Base-by-base conservation (phyloP, 2,329 filamentous ascomycete genomes). In the Orbilia blumenaviensis region DNA sequence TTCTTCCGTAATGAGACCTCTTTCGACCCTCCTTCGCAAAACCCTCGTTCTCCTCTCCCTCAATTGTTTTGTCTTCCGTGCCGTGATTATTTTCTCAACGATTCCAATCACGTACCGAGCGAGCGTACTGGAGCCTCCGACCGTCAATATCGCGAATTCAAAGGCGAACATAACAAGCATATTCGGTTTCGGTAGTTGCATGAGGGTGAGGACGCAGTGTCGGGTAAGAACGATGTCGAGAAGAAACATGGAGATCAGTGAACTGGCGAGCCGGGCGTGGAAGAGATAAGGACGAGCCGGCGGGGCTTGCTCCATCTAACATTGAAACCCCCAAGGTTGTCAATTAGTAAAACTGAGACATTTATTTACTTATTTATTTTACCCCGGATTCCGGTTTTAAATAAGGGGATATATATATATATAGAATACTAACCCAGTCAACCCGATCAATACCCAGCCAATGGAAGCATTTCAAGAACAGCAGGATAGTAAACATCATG, bases 81-180 rank as follows among this genome's bases (percentile, higher is more conserved):
- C 88, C 66, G 91, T 87, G 61, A 97, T 90, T 54, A 87, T 87
- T 52, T 91, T 88, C 82, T 99, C 95, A 7, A 90, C 85, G 46
- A 97, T 83, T 2, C 91, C 92, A 60, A 98, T 87, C 18, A 88
- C 83, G 83, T 99, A 99, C 74, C 94, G 89, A 66, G 89, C 86
- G 1, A 88, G 87, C 0, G 93, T 97, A 54, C 94, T 93, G 62
- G 89, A 86, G 0, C 94, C 96, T 61, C 90, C 90, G 8, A 96
- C 90, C 1, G 89, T 87, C 75, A 98, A 85, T 46, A 99, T 90
- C 38, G 94, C 94, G 81, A 98, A 98, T 83, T 99, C 95, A 80
- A 99, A 99, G 4, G 96, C 89, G 81, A 99, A 99, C 93, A 99
- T 98, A 78, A 99, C 78, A 93, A 98, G 99, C 92, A 99, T 98